Base-by-base conservation (phyloP, 73 alveolate species). In the Tetrahymena thermophila region DNA sequence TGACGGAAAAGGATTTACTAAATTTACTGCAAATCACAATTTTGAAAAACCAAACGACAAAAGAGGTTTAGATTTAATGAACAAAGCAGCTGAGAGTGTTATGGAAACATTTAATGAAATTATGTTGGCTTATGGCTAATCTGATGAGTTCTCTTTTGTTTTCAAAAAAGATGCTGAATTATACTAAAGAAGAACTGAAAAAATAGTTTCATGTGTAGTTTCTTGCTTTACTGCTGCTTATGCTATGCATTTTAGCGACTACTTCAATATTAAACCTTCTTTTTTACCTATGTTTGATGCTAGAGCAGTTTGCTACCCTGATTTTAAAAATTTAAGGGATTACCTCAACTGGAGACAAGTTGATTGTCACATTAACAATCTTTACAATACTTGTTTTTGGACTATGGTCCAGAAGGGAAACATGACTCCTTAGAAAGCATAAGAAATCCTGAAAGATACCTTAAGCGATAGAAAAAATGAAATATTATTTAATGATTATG, bases 371-470 rank as follows among this genome's bases (percentile, higher is more conserved):
- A 97, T 99, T 35, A 99, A 99, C 95, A 98, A 99, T 94, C 97
- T 96, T 94, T 99, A 99, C 96, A 99, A 99, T 96, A 99, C 99
- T 4, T 96, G 97, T n/a, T 99, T 99, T 96, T 99, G 99, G 99
- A 98, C 98, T 25, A 93, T 99, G 43, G 99, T 98, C 1, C 56
- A 98, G 56, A 85, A 97, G 94, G 99, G 99, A 35, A 50, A 71
- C 13, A 71, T 97, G 96, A 44, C 98, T 25, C 95, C 96, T 28
- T 97, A 96, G 42, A 98, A 98, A 94, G 99, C 99, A 13, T 98
- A 99, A 57, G 93, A 98, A 93, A 97, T 94, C 31, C 84, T 94
- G 38, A 43, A 84, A 35, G 99, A 99, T 8, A 98, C 99, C 42
- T 94, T 97, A 35, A 96, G 99, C 10, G 98, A 97, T 85, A 99